Evolutionary conservation across 441 rosid genomes (phyloP).

Genomic region (Omphalea diandra): DNA sequence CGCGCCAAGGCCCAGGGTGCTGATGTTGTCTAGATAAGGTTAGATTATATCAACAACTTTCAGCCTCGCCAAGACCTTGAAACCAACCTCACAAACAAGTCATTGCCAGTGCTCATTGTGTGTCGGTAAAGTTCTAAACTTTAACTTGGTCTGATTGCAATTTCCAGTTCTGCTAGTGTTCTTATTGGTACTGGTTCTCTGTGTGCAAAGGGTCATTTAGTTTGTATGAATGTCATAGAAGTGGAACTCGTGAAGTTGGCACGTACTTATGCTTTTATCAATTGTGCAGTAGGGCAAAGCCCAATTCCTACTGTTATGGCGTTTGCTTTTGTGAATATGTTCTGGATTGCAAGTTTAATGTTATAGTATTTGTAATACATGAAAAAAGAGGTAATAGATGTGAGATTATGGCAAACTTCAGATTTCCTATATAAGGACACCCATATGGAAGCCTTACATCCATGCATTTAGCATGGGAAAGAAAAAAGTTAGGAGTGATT

Average conservation of each 20-base stretch:
- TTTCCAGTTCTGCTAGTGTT: neutral
- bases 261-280: neutral
- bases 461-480: neutral
- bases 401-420: neutral
- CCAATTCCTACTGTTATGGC: neutral
- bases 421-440: neutral
- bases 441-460: neutral
- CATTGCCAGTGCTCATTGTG: conserved; percentile 73
- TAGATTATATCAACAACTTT: conserved; percentile 59
- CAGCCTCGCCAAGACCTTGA: conserved; percentile 49
- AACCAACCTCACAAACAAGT: conserved; percentile 44
- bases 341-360: neutral
- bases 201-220: neutral
- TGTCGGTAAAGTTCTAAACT: conserved; percentile 49
- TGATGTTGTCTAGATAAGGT: conserved; percentile 77
- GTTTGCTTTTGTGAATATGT: neutral
- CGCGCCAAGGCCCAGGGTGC: conserved; percentile 71
- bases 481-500: too few species aligned
- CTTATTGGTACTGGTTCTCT: neutral
- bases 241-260: neutral
- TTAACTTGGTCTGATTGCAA: neutral
- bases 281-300: neutral
- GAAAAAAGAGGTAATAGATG: neutral
- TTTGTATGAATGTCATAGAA: neutral
- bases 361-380: neutral